These are phyloP conservation scores for Claviceps citrina DNA, from an alignment of 2,329 filamentous ascomycete species.

Conservation along the genomic window DNA sequence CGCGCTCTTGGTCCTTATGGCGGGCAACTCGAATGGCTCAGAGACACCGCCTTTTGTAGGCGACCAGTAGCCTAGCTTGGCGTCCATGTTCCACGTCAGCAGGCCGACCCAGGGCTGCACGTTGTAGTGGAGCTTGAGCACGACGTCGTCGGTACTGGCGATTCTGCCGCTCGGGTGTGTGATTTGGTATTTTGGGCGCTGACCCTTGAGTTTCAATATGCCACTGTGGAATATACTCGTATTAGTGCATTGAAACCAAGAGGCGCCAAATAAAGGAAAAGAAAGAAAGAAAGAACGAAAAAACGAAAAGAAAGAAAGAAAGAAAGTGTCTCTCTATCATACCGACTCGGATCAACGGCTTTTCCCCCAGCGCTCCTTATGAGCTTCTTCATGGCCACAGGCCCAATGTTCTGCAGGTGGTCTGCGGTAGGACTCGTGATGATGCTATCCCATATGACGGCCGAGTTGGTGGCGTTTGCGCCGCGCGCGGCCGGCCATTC, in stretches of 20 bases:
- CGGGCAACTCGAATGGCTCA: slow-evolving; percentile 48
- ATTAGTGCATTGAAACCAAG: too few species aligned
- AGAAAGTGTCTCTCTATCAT: slow-evolving; percentile 12
- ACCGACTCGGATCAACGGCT: slow-evolving; percentile 42
- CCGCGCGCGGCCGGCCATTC: slow-evolving; percentile 37
- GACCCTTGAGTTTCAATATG: slow-evolving; percentile 61
- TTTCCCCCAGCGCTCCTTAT: slow-evolving; percentile 43
- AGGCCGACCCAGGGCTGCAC: slow-evolving; percentile 93
- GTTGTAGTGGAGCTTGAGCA: slow-evolving; percentile 79
- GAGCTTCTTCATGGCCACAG: slow-evolving; percentile 46
- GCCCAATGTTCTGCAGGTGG: slow-evolving; percentile 45
- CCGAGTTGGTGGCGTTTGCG: slow-evolving; percentile 42
- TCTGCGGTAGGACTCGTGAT: slow-evolving; percentile 59
- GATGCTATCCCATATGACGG: slow-evolving; percentile 92
- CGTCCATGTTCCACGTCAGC: slow-evolving; percentile 61
- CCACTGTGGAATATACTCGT: slow-evolving; percentile 32
- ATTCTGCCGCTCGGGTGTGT: slow-evolving; percentile 74
- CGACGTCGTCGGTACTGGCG: slow-evolving; percentile 57
- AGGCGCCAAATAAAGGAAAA: too few species aligned
- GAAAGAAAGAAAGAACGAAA: too few species aligned
- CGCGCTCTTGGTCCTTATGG: slow-evolving; percentile 38
- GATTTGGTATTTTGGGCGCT: slow-evolving; percentile 93
- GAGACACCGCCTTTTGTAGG: slow-evolving; percentile 49
- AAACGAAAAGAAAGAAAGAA: too few species aligned
- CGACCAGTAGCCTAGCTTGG: slow-evolving; percentile 47